A percentile compares a stretch with the other conserved stretches of the same genome.
Evolutionary conservation across 805 yeast species (phyloP).

Genomic region (Schwanniomyces sp.): DNA sequence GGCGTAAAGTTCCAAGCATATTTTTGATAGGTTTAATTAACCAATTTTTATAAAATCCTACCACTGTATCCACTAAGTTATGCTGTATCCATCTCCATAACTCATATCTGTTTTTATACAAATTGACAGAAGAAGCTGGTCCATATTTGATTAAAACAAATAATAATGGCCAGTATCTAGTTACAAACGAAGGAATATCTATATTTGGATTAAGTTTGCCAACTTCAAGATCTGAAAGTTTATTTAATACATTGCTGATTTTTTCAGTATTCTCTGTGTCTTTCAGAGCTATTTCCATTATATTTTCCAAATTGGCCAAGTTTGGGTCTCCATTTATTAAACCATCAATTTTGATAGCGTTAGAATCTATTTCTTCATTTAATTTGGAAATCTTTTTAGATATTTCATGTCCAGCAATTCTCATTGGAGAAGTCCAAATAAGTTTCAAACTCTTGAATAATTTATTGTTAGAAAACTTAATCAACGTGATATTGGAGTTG

Average conservation of each 20-base stretch:
- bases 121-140: slow-evolving; percentile 45
- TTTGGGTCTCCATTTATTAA: slow-evolving; percentile 17
- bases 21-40: slow-evolving; percentile 70
- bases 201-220: slow-evolving; percentile 5
- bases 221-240: slow-evolving; percentile 9
- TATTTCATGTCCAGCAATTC: slow-evolving; percentile 25
- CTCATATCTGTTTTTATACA: slow-evolving; percentile 52
- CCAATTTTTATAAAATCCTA: slow-evolving; percentile 81
- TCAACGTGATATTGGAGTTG: slow-evolving; percentile 15
- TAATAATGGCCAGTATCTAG: slow-evolving; percentile 69
- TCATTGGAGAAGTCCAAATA: slow-evolving; percentile 17
- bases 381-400: slow-evolving; percentile 18
- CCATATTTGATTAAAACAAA: slow-evolving; percentile 46
- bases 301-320: slow-evolving; percentile 10
- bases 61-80: slow-evolving; percentile 61
- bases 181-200: slow-evolving; percentile 37
- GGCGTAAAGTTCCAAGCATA: slow-evolving; percentile 77
- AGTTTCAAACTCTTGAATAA: slow-evolving; percentile 5
- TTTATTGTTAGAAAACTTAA: slow-evolving; percentile 6
- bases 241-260: slow-evolving; percentile 6
- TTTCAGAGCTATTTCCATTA: background rate
- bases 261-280: background rate
- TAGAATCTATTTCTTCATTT: slow-evolving; percentile 18
- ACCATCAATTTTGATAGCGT: slow-evolving; percentile 22
- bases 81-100: slow-evolving; percentile 56